Conservation (phyloP, 129 eudicot genomes). For the Flaveria brownii region DNA sequence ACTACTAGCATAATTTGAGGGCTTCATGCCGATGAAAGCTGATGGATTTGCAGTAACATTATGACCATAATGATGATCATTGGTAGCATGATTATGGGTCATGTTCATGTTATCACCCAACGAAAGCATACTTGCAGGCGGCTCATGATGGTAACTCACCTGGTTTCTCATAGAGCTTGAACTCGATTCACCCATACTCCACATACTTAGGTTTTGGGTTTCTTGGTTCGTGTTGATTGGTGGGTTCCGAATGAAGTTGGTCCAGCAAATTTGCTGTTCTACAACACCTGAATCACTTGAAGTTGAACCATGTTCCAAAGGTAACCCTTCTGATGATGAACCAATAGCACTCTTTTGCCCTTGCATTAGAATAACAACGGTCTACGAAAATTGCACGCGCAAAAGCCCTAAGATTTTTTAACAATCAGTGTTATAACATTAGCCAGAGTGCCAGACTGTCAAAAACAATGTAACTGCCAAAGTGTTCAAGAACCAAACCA, state of each 20-base stretch:
- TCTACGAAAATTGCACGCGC: constrained; percentile 3
- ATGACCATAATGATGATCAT: constrained; percentile 24
- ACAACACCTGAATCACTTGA: constrained; percentile 53
- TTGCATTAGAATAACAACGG: constrained; percentile 57
- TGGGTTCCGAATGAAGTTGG: constrained; percentile 45
- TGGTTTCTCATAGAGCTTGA: constrained; percentile 43
- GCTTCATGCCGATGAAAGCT: constrained; percentile 37
- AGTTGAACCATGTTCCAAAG: constrained; percentile 61
- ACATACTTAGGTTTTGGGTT: constrained; percentile 42
- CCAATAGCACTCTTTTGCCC: constrained; percentile 72
- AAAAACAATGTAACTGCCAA: constrained; percentile 8
- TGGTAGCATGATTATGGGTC: constrained; percentile 36
- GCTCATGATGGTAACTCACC: constrained; percentile 35
- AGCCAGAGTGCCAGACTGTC: neutral
- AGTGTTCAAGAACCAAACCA: constrained; percentile 37
- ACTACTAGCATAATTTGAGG: constrained; percentile 33
- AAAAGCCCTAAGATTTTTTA: constrained; percentile 29
- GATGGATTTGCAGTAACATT: constrained; percentile 45
- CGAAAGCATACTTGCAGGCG: constrained; percentile 41
- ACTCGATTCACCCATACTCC: constrained; percentile 73
- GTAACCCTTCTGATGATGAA: constrained; percentile 59
- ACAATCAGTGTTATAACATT: neutral
- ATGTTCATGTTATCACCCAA: constrained; percentile 44
- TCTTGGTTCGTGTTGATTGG: constrained; percentile 41
- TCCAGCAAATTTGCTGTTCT: constrained; percentile 60